Evolutionary conservation across 2,329 filamentous ascomycete genomes (phyloP), one percentile per base, ranked within the genome.

Genomic region (Diplodia corticola): DNA sequence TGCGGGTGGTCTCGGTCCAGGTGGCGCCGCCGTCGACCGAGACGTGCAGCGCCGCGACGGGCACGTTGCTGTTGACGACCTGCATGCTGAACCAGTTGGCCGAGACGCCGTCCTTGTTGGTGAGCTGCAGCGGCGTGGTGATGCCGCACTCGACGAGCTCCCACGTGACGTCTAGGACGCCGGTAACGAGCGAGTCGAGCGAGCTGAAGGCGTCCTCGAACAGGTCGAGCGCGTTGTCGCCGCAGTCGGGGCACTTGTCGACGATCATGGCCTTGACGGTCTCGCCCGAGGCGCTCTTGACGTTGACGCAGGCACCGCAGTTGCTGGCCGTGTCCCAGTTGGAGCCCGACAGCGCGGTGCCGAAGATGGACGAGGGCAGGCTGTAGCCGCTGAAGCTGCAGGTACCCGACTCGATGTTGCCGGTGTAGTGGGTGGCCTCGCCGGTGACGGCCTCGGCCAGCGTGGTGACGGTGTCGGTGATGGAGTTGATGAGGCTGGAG

Each of bases 341-440:
- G 3, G 80, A 77, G 46, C 82, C 82, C 0, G 87, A 86, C 59
- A 88, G 81, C 1, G 89, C 88, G 10, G 87, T 88, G 65, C 89
- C 88, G 70, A 80, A 86, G 65, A 90, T 75, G 13, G 80, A 79
- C 12, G 82, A 79, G 6, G 88, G 87, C 28, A 90, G 78, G 2
- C 82, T 87, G 78, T 89, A 89, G 60, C 82, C 85, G 7, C 81
- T 80, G 80, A 90, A 89, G 13, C 84, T 86, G 77, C 88, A 91
- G 67, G 81, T 83, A 68, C 88, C 88, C 46, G 87, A 87, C 5
- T 77, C 74, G 2, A 87, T 73, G 73, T 78, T 77, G 7, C 76
- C 76, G 35, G 73, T 75, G 65, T 79, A 78, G 70, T 73, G 76
- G 7, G 76, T 78, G n/a, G 76, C 77, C 28, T 74, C 66, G 28